Evolutionary conservation across 2,329 filamentous ascomycete species (phyloP), one percentile per base, ranked within the genome.

Genomic region (Monilinia polystroma): DNA sequence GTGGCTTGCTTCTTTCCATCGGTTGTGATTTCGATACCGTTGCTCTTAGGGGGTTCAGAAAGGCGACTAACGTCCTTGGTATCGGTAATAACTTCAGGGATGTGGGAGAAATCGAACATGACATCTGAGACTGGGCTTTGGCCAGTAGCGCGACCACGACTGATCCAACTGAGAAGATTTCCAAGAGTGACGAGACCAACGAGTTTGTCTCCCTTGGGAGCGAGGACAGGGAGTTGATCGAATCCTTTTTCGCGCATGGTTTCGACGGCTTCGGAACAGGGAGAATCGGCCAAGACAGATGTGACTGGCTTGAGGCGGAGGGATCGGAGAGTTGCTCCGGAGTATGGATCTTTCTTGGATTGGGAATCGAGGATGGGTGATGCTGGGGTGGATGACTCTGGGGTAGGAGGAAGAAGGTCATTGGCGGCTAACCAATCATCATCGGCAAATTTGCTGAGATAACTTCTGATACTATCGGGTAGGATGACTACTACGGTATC

Each of bases 361-460:
- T 77, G 74, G 56, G 80, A 78, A 58, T 75, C 75, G 53, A 77
- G 73, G 68, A 76, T 79, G 76, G 70, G 76, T 73, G 69, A 78
- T 71, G 74, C 75, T 68, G 77, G 78, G 32, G 75, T 77, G 56
- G 78, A 81, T 64, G 77, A 78, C 60, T 76, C 82, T 69, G 81
- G 85, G 63, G 81, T 86, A 70, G 80, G 84, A 51, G 91, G 87
- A 35, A 98, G 85, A 32, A 99, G 91, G 77, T 94, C 90, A 80
- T 99, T 99, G 70, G 95, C 95, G 16, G 93, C 93, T 66, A 99
- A 88, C 96, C 95, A 99, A 82, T 98, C 95, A 77, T 99, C 96
- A 77, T 99, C 95, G 72, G 93, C 93, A 77, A 99, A 99, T 85
- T 99, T 99, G 81, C 90, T 94, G 35, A 99, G 87, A 79, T 99